Conservation (phyloP, 2,329 filamentous ascomycete genomes). For the Neofusicoccum kwambonambiense region DNA sequence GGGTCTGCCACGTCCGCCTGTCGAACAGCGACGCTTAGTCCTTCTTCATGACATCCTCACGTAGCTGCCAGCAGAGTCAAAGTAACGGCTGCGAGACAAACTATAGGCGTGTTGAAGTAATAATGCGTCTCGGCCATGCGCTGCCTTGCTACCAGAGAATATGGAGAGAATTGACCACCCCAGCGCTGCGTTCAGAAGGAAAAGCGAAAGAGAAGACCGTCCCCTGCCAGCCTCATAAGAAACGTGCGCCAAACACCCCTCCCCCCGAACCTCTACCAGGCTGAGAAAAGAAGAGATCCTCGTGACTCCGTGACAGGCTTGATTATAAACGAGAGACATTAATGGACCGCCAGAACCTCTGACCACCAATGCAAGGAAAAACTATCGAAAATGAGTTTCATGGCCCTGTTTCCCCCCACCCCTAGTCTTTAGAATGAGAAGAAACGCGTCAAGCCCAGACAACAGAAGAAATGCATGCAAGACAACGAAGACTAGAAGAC, state of each 20-base stretch:
- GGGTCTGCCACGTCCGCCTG: too few relatives aligned
- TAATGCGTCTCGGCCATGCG: not conserved
- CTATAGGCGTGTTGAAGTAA: not conserved
- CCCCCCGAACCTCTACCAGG: not conserved
- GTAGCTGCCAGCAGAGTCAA: too few relatives aligned
- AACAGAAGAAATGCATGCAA: not conserved
- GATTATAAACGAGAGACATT: slow-evolving; percentile 18
- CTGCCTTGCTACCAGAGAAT: not conserved
- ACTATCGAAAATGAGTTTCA: slow-evolving; percentile 6
- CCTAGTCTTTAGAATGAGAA: slow-evolving; percentile 3
- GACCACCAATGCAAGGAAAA: not conserved
- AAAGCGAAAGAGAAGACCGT: not conserved
- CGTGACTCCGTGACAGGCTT: slow-evolving; percentile 11
- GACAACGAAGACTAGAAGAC: not conserved
- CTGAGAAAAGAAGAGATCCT: not conserved
- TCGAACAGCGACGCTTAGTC: too few relatives aligned
- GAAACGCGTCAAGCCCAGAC: not conserved
- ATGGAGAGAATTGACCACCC: not conserved
- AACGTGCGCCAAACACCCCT: slow-evolving; percentile 8
- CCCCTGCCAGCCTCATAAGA: not conserved
- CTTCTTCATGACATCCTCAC: too few relatives aligned
- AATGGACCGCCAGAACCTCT: not conserved
- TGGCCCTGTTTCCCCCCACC: not conserved
- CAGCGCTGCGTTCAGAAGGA: not conserved
- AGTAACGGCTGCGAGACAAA: too few relatives aligned